Evolutionary conservation across 345 rosid species (phyloP).

Genomic region (Citrus inodora): DNA sequence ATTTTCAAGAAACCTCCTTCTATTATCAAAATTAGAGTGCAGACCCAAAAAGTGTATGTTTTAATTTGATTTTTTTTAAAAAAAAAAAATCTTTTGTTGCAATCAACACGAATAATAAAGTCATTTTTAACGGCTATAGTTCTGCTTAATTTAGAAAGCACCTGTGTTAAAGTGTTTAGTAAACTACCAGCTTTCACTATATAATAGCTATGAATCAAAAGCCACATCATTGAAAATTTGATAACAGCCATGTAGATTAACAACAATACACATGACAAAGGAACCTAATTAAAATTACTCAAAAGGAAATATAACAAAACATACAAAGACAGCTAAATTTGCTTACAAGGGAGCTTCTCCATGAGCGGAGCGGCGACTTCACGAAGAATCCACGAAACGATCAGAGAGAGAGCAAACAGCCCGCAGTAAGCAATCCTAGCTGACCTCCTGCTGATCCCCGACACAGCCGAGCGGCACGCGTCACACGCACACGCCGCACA

Average conservation of each 20-base stretch:
- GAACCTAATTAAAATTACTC: background rate
- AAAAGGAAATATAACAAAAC: background rate
- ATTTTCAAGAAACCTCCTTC: background rate
- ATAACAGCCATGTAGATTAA: background rate
- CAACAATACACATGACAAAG: background rate
- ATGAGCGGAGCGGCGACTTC: slow-evolving; percentile 98
- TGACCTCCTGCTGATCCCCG: slow-evolving; percentile 87
- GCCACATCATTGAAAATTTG: background rate
- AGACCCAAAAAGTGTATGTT: background rate
- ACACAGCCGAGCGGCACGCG: slow-evolving; percentile 86
- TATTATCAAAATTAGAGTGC: background rate
- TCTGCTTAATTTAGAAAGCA: background rate
- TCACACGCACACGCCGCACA: slow-evolving; percentile 98
- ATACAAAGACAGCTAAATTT: background rate
- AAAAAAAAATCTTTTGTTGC: background rate
- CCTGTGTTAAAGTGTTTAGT: no score
- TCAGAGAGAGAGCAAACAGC: slow-evolving; percentile 85
- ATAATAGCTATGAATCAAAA: background rate
- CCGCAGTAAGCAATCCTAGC: slow-evolving; percentile 98
- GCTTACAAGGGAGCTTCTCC: slow-evolving; percentile 97
- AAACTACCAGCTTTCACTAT: background rate
- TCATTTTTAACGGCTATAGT: background rate
- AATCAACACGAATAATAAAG: background rate
- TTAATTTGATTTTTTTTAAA: background rate
- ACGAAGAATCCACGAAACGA: slow-evolving; percentile 95